A percentile compares a stretch with the other conserved stretches of the same genome.
Evolutionary conservation across 2,329 filamentous ascomycete species (phyloP).

Genomic region (Arthrobotrys sinensis): DNA sequence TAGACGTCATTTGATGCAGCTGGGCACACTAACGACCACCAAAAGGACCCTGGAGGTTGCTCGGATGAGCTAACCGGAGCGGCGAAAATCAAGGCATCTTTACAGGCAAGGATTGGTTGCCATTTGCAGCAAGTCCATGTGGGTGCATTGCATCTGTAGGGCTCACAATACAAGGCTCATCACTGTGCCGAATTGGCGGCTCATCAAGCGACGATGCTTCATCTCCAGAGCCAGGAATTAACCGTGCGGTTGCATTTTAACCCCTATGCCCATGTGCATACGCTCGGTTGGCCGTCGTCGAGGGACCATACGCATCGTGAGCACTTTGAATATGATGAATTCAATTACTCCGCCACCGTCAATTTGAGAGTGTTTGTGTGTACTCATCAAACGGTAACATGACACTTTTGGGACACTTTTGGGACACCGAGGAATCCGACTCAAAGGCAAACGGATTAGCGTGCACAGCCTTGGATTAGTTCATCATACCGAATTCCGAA

Average conservation of each 20-base stretch:
- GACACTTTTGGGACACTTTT: constrained; percentile 22
- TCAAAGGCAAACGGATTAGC: constrained; percentile 15
- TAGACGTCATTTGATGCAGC: constrained; percentile 27
- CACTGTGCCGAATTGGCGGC: neutral
- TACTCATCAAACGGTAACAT: neutral
- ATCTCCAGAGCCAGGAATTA: too few relatives aligned
- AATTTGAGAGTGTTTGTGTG: neutral
- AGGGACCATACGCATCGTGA: neutral
- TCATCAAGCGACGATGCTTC: constrained; percentile 1
- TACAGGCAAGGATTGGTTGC: neutral
- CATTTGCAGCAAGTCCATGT: neutral
- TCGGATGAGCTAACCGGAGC: constrained; percentile 38
- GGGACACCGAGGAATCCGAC: neutral
- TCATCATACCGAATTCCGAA: neutral
- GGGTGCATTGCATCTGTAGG: constrained; percentile 1
- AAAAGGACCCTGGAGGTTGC: neutral
- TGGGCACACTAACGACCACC: neutral
- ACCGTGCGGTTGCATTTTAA: too few relatives aligned
- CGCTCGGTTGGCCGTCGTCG: too few relatives aligned
- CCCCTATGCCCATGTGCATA: neutral
- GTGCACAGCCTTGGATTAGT: neutral
- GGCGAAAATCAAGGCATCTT: constrained; percentile 11
- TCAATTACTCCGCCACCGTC: constrained; percentile 6
- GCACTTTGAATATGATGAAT: constrained; percentile 2
- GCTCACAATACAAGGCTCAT: constrained; percentile 8